A percentile compares a stretch with the other conserved stretches of the same genome.
Evolutionary conservation across 2,329 filamentous ascomycete genomes (phyloP).

Genomic region (Cercospora sesami): DNA sequence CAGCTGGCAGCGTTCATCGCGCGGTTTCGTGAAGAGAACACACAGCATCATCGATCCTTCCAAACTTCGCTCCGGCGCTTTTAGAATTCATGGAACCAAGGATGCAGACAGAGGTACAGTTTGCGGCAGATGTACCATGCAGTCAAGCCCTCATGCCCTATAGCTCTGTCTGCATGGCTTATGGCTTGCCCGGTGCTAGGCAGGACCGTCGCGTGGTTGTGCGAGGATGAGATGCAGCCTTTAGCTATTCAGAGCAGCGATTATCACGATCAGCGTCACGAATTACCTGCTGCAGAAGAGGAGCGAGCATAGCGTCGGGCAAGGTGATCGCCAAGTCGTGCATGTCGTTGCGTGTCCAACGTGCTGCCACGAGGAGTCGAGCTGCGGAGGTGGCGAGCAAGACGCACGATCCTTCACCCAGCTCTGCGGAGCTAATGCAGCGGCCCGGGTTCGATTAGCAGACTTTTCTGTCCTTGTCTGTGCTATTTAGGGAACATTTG

Average conservation of each 20-base stretch:
- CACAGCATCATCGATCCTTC: neutral
- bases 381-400: constrained; percentile 13
- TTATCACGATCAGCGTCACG: constrained; percentile 6
- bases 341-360: constrained; percentile 15
- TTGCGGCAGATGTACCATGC: neutral
- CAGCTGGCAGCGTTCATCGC: neutral
- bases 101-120: neutral
- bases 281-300: constrained; percentile 2
- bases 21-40: neutral
- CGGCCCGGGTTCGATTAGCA: constrained; percentile 1
- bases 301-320: constrained; percentile 6
- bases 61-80: neutral
- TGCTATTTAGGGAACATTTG: constrained; percentile 19
- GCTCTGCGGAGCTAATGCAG: neutral
- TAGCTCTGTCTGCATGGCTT: neutral
- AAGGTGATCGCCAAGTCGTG: constrained; percentile 8
- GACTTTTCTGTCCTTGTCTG: neutral
- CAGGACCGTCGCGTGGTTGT: constrained; percentile 1
- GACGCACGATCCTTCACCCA: constrained; percentile 6
- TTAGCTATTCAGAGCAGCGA: constrained; percentile 11
- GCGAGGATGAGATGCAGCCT: neutral
- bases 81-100: neutral
- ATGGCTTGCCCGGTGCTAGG: constrained; percentile 4
- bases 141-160: neutral
- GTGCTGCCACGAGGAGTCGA: constrained; percentile 18